Conservation (phyloP, 495 filamentous ascomycete species). For the Penicillium herquei region DNA sequence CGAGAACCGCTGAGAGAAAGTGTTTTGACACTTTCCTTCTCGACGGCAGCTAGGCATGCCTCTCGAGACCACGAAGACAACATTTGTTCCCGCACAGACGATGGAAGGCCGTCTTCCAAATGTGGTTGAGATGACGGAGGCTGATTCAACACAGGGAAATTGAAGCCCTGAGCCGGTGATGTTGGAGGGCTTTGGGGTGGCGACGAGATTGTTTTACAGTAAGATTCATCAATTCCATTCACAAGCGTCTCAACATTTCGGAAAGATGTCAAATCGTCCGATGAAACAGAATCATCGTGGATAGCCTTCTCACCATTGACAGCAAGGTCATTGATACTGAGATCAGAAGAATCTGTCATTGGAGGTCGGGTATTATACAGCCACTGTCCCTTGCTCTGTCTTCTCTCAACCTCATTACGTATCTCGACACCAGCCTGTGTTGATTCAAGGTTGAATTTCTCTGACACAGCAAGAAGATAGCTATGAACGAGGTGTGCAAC, state of each 20-base stretch:
- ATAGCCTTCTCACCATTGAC: slow-evolving; percentile 17
- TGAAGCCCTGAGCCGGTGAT: slow-evolving; percentile 67
- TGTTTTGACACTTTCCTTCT: slow-evolving; percentile 63
- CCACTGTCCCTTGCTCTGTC: slow-evolving; percentile 73
- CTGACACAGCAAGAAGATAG: slow-evolving; percentile 76
- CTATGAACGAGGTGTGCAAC: slow-evolving; percentile 83
- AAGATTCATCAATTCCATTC: slow-evolving; percentile 66
- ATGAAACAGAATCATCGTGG: slow-evolving; percentile 9
- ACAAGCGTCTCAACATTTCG: slow-evolving; percentile 57
- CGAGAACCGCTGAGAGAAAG: slow-evolving; percentile 72
- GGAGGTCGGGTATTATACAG: slow-evolving; percentile 62
- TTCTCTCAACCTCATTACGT: slow-evolving; percentile 69
- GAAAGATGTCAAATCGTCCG: slow-evolving; percentile 34
- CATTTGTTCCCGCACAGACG: slow-evolving; percentile 63
- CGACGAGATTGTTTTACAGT: slow-evolving; percentile 54
- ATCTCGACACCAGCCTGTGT: slow-evolving; percentile 65
- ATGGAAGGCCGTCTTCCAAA: slow-evolving; percentile 35
- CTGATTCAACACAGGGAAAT: slow-evolving; percentile 56
- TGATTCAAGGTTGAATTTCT: slow-evolving; percentile 73
- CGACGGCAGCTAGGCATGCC: slow-evolving; percentile 60
- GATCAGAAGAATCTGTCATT: background rate
- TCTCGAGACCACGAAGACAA: slow-evolving; percentile 78
- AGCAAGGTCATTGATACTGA: slow-evolving; percentile 47
- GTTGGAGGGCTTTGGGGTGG: slow-evolving; percentile 66
- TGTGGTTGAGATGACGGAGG: slow-evolving; percentile 22